A percentile compares a stretch with the other conserved stretches of the same genome.
Conservation (phyloP, 2,329 filamentous ascomycete species). For the Periconia macrospinosa region DNA sequence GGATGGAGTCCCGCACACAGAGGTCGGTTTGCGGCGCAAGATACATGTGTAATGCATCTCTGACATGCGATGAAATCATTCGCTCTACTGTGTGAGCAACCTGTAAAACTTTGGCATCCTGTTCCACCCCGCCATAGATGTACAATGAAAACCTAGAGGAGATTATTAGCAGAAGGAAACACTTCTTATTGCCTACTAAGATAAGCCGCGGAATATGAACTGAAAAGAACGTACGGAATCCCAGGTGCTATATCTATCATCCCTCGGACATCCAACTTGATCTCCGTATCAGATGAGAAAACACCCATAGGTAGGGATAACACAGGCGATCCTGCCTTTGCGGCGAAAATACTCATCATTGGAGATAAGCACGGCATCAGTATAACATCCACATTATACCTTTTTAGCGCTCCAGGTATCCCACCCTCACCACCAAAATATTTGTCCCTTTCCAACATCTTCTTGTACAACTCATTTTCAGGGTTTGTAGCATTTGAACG, state of each 20-base stretch:
- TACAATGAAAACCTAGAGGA: background rate
- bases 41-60: too few relatives aligned
- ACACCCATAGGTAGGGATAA: conserved; percentile 63
- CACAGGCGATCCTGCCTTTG: conserved; percentile 53
- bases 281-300: conserved; percentile 49
- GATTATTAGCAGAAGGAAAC: background rate
- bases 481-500: conserved; percentile 42
- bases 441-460: conserved; percentile 52
- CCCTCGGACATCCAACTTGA: conserved; percentile 44
- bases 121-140: background rate
- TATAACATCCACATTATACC: conserved; percentile 59
- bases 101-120: background rate
- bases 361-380: conserved; percentile 59
- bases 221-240: conserved; percentile 43
- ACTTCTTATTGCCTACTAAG: background rate
- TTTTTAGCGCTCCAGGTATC: conserved; percentile 57
- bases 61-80: background rate
- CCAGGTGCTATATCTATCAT: conserved; percentile 56
- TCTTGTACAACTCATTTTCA: conserved; percentile 55
- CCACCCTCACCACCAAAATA: conserved; percentile 59
- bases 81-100: background rate
- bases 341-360: conserved; percentile 39
- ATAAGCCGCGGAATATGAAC: too few relatives aligned
- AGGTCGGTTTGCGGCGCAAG: too few relatives aligned
- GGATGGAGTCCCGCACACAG: too few relatives aligned